Percentiles rank a stretch among this genome's conserved stretches.
Conservation (phyloP, 345 rosid species). For the Raphanus raphanistrum region DNA sequence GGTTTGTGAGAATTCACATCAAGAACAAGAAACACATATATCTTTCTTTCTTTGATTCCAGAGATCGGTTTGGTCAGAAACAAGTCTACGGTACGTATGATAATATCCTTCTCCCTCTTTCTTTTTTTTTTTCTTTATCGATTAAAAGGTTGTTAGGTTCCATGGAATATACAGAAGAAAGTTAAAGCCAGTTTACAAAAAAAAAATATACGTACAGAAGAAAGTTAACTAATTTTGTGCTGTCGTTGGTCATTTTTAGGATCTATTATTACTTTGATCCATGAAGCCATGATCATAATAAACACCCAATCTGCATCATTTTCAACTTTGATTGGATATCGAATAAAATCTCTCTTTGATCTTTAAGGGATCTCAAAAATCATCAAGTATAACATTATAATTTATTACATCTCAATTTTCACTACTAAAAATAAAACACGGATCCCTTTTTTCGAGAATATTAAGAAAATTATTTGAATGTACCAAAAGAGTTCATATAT, state of each 20-base stretch:
- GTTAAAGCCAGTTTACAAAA: neutral
- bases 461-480: slow-evolving; percentile 3
- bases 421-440: neutral
- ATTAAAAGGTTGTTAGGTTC: slow-evolving; percentile 21
- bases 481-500: neutral
- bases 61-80: slow-evolving; percentile 13
- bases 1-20: slow-evolving; percentile 24
- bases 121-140: neutral
- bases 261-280: slow-evolving; percentile 5
- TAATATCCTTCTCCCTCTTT: neutral
- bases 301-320: neutral
- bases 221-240: slow-evolving; percentile 16
- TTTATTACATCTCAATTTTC: neutral
- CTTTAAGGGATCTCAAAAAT: slow-evolving; percentile 5
- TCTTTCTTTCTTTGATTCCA: slow-evolving; percentile 18
- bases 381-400: slow-evolving; percentile 19
- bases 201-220: neutral
- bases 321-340: slow-evolving; percentile 9
- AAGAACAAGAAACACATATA: slow-evolving; percentile 11
- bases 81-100: slow-evolving; percentile 24
- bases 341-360: slow-evolving; percentile 15
- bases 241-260: neutral
- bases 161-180: slow-evolving; percentile 31
- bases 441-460: neutral
- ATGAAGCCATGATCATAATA: neutral